Evolutionary conservation across 768 basidiomycete genomes (phyloP).

Genomic region (Tulasnella sp.): DNA sequence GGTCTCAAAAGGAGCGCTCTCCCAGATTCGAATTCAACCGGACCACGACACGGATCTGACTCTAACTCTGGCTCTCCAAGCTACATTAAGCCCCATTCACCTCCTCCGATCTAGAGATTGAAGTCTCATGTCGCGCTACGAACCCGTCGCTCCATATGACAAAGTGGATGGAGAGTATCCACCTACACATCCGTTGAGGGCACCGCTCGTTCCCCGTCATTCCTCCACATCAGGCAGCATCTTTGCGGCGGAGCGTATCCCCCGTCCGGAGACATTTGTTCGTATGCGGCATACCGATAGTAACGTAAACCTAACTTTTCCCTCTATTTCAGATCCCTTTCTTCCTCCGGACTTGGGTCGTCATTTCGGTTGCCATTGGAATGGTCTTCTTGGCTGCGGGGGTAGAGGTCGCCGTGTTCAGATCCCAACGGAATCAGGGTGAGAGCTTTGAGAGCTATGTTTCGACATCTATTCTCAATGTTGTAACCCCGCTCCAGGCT

Average conservation of each 20-base stretch:
- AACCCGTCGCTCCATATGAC: not conserved
- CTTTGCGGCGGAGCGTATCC: not conserved
- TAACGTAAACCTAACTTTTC: not conserved
- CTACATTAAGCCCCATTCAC: not conserved
- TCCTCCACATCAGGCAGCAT: not conserved
- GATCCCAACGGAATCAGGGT: slow-evolving; percentile 43
- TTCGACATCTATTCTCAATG: slow-evolving; percentile 35
- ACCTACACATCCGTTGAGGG: not conserved
- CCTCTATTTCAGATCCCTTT: not conserved
- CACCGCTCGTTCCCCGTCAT: not conserved
- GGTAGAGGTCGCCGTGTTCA: slow-evolving; percentile 39
- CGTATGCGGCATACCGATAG: not conserved
- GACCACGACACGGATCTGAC: not conserved
- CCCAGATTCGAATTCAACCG: not conserved
- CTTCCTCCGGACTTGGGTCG: slow-evolving; percentile 12
- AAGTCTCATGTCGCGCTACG: not conserved
- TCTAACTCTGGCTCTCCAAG: not conserved
- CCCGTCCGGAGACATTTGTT: not conserved
- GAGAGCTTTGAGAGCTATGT: slow-evolving; percentile 38
- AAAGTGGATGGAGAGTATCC: not conserved
- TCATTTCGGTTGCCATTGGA: slow-evolving; percentile 19
- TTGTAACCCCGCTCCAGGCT: not conserved
- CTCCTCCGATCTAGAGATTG: not conserved
- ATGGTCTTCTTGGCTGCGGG: slow-evolving; percentile 44
- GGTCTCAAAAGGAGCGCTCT: not conserved